Evolutionary conservation across 2,329 filamentous ascomycete species (phyloP), one percentile per base, ranked within the genome.

Genomic region (Dryadomyces quercus-mongolicae): DNA sequence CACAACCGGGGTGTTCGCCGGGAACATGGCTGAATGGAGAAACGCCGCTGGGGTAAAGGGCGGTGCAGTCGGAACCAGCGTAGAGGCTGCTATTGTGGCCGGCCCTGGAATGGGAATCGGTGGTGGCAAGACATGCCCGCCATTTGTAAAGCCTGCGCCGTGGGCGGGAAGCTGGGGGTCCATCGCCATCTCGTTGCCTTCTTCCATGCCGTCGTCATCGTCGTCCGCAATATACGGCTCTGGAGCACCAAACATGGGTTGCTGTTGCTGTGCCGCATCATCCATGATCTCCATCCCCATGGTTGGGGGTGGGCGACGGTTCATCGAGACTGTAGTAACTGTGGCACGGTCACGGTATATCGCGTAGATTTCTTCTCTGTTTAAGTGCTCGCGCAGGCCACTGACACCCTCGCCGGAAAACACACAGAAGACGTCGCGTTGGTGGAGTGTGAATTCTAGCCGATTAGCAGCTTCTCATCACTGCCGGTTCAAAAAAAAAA

Each of bases 371-470:
- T 69, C 66, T 12, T 72, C 70, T 0, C 67, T 72, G 60, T 90
- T 94, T 43, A 98, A 76, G 64, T 90, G 87, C 31, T 84, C 78
- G 45, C 92, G 85, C 25, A 98, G 80, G 44, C 81, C 80, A 45
- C 74, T 74, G 2, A 98, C 92, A 54, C 91, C 91, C 25, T 81
- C 78, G 6, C 93, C 92, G 1, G 91, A 96, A 68, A 98, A 98
- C 53, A 98, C 93, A 65, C 93, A 98, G 66, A 98, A 98, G 8
- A 97, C 89, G 52, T 92, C 85, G 58, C 93, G 83, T 67, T 98
- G 93, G 65, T 96, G 90, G 49, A 92, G 86, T 18, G 91, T 97
- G 66, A 98, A 98, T 68, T 97, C 93, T 83, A 54, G 3, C 20
- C 20, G 10, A 12, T 10, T 21, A 16, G 22, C n/a, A 54, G 34